Evolutionary conservation across 805 yeast species (phyloP).

Genomic region (Kuraishia cidri): DNA sequence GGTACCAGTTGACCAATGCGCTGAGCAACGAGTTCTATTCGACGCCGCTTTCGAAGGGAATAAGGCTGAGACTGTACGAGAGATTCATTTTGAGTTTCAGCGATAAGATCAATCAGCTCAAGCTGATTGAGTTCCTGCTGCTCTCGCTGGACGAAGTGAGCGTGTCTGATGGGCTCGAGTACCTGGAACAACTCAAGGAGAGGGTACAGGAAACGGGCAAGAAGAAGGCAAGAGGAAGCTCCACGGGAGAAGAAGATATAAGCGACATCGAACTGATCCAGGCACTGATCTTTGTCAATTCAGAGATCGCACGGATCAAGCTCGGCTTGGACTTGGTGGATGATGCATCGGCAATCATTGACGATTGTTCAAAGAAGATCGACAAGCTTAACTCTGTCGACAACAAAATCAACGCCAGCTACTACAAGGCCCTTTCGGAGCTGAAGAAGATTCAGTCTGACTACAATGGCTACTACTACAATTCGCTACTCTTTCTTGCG

Average conservation of each 20-base stretch:
- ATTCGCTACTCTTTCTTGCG: conserved; percentile 74
- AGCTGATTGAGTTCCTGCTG: conserved; percentile 68
- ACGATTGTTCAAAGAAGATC: conserved; percentile 45
- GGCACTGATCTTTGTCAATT: conserved; percentile 48
- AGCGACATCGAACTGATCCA: conserved; percentile 25
- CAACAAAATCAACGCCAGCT: conserved; percentile 69
- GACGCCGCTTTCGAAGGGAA: conserved; percentile 36
- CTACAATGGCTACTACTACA: conserved; percentile 74
- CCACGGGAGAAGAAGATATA: conserved; percentile 19
- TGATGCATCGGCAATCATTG: conserved; percentile 62
- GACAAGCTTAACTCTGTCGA: conserved; percentile 50
- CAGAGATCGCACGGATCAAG: conserved; percentile 71
- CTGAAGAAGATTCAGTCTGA: conserved; percentile 68
- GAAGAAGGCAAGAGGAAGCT: conserved; percentile 15
- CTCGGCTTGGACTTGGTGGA: conserved; percentile 42
- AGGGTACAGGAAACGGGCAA: conserved; percentile 33
- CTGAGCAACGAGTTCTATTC: conserved; percentile 52
- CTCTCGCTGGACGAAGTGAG: conserved; percentile 35
- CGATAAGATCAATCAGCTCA: conserved; percentile 69
- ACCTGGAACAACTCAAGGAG: conserved; percentile 31
- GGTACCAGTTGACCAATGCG: conserved; percentile 85
- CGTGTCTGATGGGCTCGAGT: conserved; percentile 38
- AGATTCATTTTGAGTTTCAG: conserved; percentile 61
- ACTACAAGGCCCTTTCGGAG: conserved; percentile 71
- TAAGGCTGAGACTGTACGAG: conserved; percentile 61